Evolutionary conservation across 2,329 filamentous ascomycete genomes (phyloP).

Genomic region (Colletotrichum tanaceti): DNA sequence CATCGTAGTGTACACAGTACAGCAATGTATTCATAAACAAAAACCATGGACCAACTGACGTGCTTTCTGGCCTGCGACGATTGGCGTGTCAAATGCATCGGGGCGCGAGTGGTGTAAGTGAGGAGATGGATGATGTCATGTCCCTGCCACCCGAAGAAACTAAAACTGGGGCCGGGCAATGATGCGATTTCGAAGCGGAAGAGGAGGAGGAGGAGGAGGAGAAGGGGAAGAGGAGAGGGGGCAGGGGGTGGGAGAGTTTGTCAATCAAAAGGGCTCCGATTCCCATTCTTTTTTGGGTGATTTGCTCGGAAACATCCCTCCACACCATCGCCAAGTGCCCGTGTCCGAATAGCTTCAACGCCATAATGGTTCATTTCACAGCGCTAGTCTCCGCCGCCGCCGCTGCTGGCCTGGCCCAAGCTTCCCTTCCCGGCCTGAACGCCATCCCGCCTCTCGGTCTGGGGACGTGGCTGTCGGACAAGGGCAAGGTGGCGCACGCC

Average conservation of each 20-base stretch:
- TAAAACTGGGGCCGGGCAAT: slow-evolving; percentile 9
- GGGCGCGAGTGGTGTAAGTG: slow-evolving; percentile 27
- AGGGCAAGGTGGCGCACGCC: slow-evolving; percentile 68
- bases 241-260: too few relatives aligned
- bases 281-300: neutral
- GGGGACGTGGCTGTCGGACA: slow-evolving; percentile 73
- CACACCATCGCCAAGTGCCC: neutral
- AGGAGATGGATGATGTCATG: slow-evolving; percentile 38
- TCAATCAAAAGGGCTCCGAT: slow-evolving; percentile 5
- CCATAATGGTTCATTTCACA: slow-evolving; percentile 19
- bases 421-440: slow-evolving; percentile 23
- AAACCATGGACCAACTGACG: neutral
- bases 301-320: neutral
- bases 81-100: slow-evolving; percentile 14
- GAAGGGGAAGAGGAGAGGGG: too few relatives aligned
- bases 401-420: slow-evolving; percentile 24
- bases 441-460: slow-evolving; percentile 27
- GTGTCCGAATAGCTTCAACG: neutral
- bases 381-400: slow-evolving; percentile 6
- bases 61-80: slow-evolving; percentile 21
- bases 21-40: too few relatives aligned
- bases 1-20: neutral
- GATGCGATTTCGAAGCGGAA: slow-evolving; percentile 28
- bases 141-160: slow-evolving; percentile 9
- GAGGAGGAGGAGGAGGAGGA: neutral